Conservation (phyloP, 1,284 basidiomycete species). For the Leccinum huronense region DNA sequence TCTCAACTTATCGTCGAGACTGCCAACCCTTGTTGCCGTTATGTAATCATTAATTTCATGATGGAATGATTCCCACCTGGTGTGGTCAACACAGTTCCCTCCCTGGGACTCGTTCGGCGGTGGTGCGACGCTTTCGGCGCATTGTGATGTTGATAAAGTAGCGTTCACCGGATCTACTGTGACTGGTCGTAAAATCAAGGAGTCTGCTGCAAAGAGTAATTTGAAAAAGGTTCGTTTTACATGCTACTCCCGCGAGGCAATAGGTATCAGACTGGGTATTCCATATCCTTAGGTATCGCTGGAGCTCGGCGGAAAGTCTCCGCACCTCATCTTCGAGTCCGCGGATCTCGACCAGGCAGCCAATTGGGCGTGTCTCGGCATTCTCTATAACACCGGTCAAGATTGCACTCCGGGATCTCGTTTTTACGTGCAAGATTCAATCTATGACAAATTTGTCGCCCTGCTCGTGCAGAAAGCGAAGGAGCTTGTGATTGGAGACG, state of each 20-base stretch:
- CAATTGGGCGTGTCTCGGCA: conserved; percentile 80
- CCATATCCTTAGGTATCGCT: conserved; percentile 68
- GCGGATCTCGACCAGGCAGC: conserved; percentile 86
- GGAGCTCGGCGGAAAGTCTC: conserved; percentile 96
- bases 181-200: conserved; percentile 91
- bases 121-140: conserved; percentile 79
- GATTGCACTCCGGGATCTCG: conserved; percentile 88
- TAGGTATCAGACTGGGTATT: conserved; percentile 13
- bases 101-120: conserved; percentile 71
- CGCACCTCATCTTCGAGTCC: conserved; percentile 81
- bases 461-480: conserved; percentile 69
- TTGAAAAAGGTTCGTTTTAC: conserved; percentile 68
- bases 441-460: conserved; percentile 80
- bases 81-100: conserved; percentile 87
- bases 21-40: conserved; percentile 14
- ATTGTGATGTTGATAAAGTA: conserved; percentile 81
- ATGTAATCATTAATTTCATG: conserved; percentile 17
- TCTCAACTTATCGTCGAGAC: conserved; percentile 78
- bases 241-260: conserved; percentile 30
- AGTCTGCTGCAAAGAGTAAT: conserved; percentile 91
- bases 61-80: conserved; percentile 80
- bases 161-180: conserved; percentile 82
- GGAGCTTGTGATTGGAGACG: conserved; percentile 74
- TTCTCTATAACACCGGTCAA: conserved; percentile 83
- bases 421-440: conserved; percentile 79